phyloP scores from a whole-genome alignment of 441 rosid genomes.

The Arabidopsis hybrid region DNA sequence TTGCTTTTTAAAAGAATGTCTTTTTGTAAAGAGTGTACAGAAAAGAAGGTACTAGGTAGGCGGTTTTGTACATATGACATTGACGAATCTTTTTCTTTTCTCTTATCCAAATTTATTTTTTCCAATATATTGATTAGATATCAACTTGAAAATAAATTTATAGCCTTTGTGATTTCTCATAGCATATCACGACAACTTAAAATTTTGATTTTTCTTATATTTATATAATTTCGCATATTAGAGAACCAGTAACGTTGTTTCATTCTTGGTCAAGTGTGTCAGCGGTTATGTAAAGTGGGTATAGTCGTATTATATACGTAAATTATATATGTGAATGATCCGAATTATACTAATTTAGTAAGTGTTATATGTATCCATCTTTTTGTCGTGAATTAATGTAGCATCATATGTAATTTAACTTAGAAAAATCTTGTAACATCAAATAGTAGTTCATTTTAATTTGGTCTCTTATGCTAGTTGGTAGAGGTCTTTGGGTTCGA shows the following conservation, averaged over 20 bases:
- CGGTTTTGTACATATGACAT: background rate
- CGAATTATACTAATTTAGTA: background rate
- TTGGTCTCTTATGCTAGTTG: too few relatives aligned
- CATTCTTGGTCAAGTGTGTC: background rate
- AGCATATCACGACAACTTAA: background rate
- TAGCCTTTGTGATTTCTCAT: background rate
- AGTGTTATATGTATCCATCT: too few relatives aligned
- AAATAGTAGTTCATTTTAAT: too few relatives aligned
- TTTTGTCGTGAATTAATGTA: background rate
- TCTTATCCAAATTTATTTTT: background rate
- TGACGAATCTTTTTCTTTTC: conserved; percentile 8
- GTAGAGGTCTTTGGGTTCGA: too few relatives aligned
- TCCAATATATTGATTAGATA: background rate
- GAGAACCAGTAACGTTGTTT: background rate
- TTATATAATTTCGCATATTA: background rate
- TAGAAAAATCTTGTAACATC: background rate
- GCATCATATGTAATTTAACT: background rate
- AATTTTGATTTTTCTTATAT: background rate
- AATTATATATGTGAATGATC: background rate
- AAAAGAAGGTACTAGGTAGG: background rate
- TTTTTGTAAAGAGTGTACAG: conserved; percentile 8
- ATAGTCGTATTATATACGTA: background rate
- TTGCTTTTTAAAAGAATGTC: background rate
- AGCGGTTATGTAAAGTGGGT: background rate
- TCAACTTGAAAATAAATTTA: background rate